Conservation (phyloP, 345 rosid genomes). For the Erodium maritimum region DNA sequence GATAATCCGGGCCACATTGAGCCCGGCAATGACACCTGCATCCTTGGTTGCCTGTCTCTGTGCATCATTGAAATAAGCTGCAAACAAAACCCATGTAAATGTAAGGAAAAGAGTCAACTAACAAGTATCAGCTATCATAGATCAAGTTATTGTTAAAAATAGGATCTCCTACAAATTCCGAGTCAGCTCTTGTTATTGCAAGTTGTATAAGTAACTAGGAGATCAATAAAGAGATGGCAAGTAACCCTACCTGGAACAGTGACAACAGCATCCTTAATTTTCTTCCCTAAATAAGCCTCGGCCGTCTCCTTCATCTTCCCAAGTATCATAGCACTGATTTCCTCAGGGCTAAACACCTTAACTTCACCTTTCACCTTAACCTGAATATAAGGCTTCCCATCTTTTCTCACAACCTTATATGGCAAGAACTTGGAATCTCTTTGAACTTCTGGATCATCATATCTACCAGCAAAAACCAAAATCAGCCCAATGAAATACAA, state of each 20-base stretch:
- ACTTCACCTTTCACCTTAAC: slow-evolving; percentile 37
- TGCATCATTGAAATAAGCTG: slow-evolving; percentile 32
- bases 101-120: too few species aligned
- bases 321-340: slow-evolving; percentile 46
- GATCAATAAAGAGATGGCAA: too few species aligned
- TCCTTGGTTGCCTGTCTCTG: slow-evolving; percentile 30
- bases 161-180: too few species aligned
- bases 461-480: slow-evolving; percentile 11
- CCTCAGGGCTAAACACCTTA: slow-evolving; percentile 55
- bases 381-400: slow-evolving; percentile 26
- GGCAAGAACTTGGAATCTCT: slow-evolving; percentile 48
- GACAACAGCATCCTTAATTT: too few species aligned
- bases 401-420: slow-evolving; percentile 31
- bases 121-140: too few species aligned
- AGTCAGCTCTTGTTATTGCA: too few species aligned
- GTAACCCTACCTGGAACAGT: slow-evolving; percentile 56
- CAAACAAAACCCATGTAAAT: background rate
- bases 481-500: background rate
- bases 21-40: too few species aligned
- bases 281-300: slow-evolving; percentile 44
- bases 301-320: slow-evolving; percentile 53
- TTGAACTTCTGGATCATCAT: slow-evolving; percentile 37
- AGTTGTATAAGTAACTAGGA: too few species aligned
- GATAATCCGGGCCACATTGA: slow-evolving; percentile 40
- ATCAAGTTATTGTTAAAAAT: too few species aligned